Evolutionary conservation across 352 stramenopile species (phyloP).

Genomic region (Globisporangium cederbergense): DNA sequence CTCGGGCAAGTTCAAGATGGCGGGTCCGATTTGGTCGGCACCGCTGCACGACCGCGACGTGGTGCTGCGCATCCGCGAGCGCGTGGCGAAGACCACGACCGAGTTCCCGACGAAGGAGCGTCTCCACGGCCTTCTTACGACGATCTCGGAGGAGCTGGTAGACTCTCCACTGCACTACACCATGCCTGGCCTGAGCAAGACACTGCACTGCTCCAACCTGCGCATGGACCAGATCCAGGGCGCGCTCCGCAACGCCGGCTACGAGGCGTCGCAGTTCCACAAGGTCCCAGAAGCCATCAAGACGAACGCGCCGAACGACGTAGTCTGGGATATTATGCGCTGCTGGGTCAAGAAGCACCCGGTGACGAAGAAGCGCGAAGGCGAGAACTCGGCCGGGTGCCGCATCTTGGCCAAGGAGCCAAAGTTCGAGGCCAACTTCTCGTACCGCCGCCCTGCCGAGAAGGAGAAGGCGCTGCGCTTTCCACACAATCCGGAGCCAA

Average conservation of each 20-base stretch:
- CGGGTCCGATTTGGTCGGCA: constrained; percentile 96
- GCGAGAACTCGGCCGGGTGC: constrained; percentile 66
- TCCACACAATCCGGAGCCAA: constrained; percentile 93
- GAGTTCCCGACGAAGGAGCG: constrained; percentile 91
- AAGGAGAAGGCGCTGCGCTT: constrained; percentile 92
- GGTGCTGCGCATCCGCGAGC: constrained; percentile 78
- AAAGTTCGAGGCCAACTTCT: constrained; percentile 84
- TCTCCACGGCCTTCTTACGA: constrained; percentile 94
- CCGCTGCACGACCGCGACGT: constrained; percentile 94
- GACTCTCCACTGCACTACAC: constrained; percentile 97
- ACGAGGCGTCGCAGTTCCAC: constrained; percentile 97
- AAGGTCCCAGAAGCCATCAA: constrained; percentile 98
- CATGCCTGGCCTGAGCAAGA: constrained; percentile 91
- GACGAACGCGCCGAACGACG: constrained; percentile 95
- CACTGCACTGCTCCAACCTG: constrained; percentile 91
- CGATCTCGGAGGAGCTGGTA: constrained; percentile 93
- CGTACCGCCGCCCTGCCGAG: constrained; percentile 60
- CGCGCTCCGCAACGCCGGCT: constrained; percentile 95
- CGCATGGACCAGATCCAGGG: constrained; percentile 93
- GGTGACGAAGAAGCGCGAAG: constrained; percentile 85
- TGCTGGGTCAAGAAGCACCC: constrained; percentile 95
- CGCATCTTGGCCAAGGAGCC: constrained; percentile 88
- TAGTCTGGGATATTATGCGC: constrained; percentile 98
- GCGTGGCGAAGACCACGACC: constrained; percentile 71
- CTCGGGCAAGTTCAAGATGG: constrained; percentile 87